Evolutionary conservation across 1,284 basidiomycete species (phyloP).

Genomic region (Tylopilus sp.): DNA sequence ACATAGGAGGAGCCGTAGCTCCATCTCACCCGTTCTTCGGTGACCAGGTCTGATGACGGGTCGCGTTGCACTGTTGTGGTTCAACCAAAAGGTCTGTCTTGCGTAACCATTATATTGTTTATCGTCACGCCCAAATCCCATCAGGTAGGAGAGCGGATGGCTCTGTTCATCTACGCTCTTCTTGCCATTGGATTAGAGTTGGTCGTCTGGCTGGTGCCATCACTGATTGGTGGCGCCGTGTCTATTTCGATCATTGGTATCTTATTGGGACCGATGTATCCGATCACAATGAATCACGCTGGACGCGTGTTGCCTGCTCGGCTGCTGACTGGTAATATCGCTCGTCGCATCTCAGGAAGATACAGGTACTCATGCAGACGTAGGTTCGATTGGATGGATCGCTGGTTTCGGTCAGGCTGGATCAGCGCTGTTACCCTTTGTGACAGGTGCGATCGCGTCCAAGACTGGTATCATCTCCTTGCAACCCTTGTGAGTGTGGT

Average conservation of each 20-base stretch:
- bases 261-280: conserved; percentile 51
- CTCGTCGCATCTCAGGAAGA: not conserved
- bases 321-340: conserved; percentile 42
- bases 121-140: not conserved
- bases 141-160: conserved; percentile 30
- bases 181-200: conserved; percentile 49
- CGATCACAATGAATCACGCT: conserved; percentile 49
- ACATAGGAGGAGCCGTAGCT: not conserved
- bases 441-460: conserved; percentile 50
- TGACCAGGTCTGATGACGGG: conserved; percentile 28
- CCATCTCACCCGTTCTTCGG: not conserved
- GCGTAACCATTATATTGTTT: no score
- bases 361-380: not conserved
- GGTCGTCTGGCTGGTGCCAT: conserved; percentile 56
- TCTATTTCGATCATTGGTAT: conserved; percentile 53
- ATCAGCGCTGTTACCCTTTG: conserved; percentile 51
- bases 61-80: conserved; percentile 29
- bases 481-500: conserved; percentile 49
- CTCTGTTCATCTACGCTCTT: conserved; percentile 30
- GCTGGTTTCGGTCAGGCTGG: conserved; percentile 50
- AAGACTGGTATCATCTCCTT: conserved; percentile 46
- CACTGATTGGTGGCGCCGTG: conserved; percentile 48
- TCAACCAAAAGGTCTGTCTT: conserved; percentile 26
- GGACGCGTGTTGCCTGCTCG: conserved; percentile 45
- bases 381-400: conserved; percentile 50